Base-by-base conservation (phyloP, 176 grass and related monocot genomes). In the Panicum miliaceum region DNA sequence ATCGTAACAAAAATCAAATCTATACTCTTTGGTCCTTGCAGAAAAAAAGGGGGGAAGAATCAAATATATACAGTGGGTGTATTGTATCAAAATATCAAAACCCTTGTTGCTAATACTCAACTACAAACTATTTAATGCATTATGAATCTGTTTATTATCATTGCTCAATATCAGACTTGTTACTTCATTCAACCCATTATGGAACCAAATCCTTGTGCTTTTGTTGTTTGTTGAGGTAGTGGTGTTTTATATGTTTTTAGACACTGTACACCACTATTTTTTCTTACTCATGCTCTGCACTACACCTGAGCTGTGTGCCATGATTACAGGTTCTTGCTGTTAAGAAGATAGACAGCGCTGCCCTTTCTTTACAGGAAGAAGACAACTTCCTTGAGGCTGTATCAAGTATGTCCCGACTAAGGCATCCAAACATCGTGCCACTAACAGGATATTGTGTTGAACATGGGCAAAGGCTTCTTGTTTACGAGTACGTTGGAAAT, bases 301-400 rank as follows among this genome's bases (percentile, higher is more conserved):
- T 63, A 6, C 34, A 69, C 25, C 84, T 90, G 51, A 90, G 53
- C 43, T 81, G 58, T 82, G 19, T 86, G 54, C 64, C 45, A 32
- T 83, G 81, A 68, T 79, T 90, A 71, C 92, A 99, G 97, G 84
- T 96, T 88, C 89, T 99, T 60, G 93, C 97, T 71, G 79, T 99
- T 50, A 99, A 99, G 85, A 99, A 99, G 84, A 91, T 99, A 60
- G 97, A 99, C 60, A 94, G 91, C 51, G 88, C 88, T 5, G 88
- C 93, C 2, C 76, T 94, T 46, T 96, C 90, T 13, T 89, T 99
- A 85, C 97, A 99, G 81, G 97, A 96, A 74, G 93, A 99, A 81
- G 91, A 99, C 71, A 96, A 83, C 69, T 99, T 99, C 84, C 89
- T 96, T 71, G 97, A 96, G 73, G 97, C 84, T 84, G 81, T 99